Conservation (phyloP, 768 basidiomycete species). For the Lentinula sp. region DNA sequence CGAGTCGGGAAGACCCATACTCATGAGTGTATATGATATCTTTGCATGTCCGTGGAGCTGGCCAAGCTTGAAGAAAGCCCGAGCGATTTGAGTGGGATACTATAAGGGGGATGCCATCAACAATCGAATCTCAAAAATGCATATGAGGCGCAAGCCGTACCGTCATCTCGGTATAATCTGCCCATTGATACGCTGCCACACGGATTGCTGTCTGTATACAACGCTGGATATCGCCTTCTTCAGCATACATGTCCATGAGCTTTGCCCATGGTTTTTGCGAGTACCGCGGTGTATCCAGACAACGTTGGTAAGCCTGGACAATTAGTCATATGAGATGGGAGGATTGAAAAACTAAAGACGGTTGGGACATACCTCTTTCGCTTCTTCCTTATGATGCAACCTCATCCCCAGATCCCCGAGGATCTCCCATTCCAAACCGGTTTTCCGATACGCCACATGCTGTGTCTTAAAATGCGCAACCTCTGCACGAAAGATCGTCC, state of each 20-base stretch:
- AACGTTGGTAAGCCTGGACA: constrained; percentile 74
- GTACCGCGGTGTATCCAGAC: constrained; percentile 82
- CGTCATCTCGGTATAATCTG: constrained; percentile 85
- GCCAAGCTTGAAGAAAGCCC: constrained; percentile 89
- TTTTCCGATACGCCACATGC: constrained; percentile 96
- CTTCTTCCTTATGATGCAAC: constrained; percentile 97
- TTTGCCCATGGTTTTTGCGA: constrained; percentile 91
- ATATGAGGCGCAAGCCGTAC: constrained; percentile 37
- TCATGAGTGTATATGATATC: constrained; percentile 87
- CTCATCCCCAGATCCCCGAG: constrained; percentile 89
- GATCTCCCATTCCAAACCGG: constrained; percentile 97
- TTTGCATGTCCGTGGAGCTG: constrained; percentile 91
- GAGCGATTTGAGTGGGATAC: constrained; percentile 90
- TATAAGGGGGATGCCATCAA: constrained; percentile 22
- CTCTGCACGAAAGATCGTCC: constrained; percentile 98
- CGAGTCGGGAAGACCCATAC: constrained; percentile 89
- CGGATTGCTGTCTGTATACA: constrained; percentile 89
- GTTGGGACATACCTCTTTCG: constrained; percentile 58
- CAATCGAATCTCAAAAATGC: neutral
- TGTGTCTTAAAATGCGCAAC: constrained; percentile 99
- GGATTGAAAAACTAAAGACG: neutral
- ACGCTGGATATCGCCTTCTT: constrained; percentile 90
- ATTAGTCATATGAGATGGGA: neutral
- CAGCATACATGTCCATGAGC: constrained; percentile 93
- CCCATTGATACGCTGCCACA: constrained; percentile 87